These are phyloP conservation scores for Xylaria sp. DNA, from an alignment of 2,329 filamentous ascomycete genomes.

Conservation along the genomic window DNA sequence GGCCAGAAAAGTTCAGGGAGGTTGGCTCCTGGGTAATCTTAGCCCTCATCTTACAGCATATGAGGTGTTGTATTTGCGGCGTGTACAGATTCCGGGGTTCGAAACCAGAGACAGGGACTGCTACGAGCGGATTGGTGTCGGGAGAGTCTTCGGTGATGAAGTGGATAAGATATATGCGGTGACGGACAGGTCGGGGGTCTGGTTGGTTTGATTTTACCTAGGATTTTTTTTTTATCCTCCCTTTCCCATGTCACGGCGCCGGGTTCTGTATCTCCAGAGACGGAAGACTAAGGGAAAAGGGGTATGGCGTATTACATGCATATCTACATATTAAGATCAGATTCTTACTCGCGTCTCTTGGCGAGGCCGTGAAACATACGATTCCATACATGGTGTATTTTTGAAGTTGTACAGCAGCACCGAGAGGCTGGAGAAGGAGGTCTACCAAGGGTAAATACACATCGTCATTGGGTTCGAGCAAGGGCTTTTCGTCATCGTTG, in stretches of 20 bases:
- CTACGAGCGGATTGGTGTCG: constrained; percentile 33
- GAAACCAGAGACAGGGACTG: constrained; percentile 18
- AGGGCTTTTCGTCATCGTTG: constrained; percentile 29
- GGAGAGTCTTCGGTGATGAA: constrained; percentile 32
- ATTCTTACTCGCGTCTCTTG: constrained; percentile 29
- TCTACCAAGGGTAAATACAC: background rate
- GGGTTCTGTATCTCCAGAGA: constrained; percentile 12
- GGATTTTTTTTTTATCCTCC: background rate
- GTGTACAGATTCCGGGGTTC: constrained; percentile 14
- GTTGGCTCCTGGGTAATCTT: constrained; percentile 22
- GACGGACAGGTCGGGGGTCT: constrained; percentile 21
- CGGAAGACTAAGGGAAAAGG: background rate
- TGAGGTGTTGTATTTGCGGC: constrained; percentile 23
- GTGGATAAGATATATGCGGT: constrained; percentile 25
- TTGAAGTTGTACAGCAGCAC: constrained; percentile 27
- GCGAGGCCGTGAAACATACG: constrained; percentile 24
- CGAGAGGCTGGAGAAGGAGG: constrained; percentile 1
- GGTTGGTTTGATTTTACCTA: constrained; percentile 27
- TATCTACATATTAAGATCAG: constrained; percentile 23
- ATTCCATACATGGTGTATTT: constrained; percentile 13
- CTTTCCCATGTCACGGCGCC: constrained; percentile 10
- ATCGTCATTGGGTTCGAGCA: constrained; percentile 11
- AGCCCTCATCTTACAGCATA: constrained; percentile 27
- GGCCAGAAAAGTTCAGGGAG: constrained; percentile 15
- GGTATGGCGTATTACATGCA: constrained; percentile 25